phyloP scores from a whole-genome alignment of 192 early-diverging fungal genomes.

The Chytriomyces confervae region DNA sequence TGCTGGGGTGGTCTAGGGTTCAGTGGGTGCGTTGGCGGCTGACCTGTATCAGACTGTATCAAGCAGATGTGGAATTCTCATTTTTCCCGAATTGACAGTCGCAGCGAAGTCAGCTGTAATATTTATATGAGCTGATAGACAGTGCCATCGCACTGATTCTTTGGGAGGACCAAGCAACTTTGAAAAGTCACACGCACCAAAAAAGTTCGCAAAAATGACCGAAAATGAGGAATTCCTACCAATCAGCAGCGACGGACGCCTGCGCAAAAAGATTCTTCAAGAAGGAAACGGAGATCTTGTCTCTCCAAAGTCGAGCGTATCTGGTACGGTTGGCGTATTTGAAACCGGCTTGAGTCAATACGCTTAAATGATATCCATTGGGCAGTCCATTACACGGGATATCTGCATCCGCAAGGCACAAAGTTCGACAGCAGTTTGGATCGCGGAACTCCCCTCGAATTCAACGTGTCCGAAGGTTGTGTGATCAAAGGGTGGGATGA shows the following conservation, averaged over 20 bases:
- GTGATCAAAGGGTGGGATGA: conserved; percentile 81
- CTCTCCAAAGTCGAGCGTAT: conserved; percentile 4
- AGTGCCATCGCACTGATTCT: too few species aligned
- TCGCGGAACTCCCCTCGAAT: conserved; percentile 65
- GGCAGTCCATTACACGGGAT: conserved; percentile 55
- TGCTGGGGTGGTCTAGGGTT: too few species aligned
- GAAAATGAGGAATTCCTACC: background rate
- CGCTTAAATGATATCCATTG: background rate
- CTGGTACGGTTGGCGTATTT: background rate
- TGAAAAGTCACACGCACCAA: too few species aligned
- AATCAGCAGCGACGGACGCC: conserved; percentile 1
- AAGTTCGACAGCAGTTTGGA: conserved; percentile 48
- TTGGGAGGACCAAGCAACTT: too few species aligned
- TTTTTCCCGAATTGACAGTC: too few species aligned
- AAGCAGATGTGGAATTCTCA: too few species aligned
- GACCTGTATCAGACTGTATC: too few species aligned
- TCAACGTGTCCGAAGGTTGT: conserved; percentile 54
- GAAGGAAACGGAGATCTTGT: conserved; percentile 14
- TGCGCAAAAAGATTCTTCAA: conserved; percentile 19
- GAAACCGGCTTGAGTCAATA: too few species aligned
- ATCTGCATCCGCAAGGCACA: conserved; percentile 28
- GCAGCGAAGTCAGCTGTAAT: too few species aligned
- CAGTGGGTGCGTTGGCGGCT: too few species aligned
- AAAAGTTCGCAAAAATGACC: background rate
- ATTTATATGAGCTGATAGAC: too few species aligned